Percentiles rank a stretch among this genome's conserved stretches.
phyloP scores from a whole-genome alignment of 169 alveolate species.

The Cryptosporidium ryanae region DNA sequence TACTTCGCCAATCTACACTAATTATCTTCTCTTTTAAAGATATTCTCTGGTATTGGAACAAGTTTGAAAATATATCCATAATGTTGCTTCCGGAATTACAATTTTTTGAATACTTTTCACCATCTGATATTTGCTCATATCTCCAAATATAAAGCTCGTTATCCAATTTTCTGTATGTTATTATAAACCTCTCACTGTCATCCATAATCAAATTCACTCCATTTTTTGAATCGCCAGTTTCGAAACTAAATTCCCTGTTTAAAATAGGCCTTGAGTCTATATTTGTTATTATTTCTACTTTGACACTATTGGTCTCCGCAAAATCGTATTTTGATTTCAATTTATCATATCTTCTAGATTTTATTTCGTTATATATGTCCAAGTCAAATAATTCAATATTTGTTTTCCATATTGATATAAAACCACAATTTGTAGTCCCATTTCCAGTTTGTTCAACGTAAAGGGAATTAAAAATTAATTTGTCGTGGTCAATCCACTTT shows the following conservation, averaged over 20 bases:
- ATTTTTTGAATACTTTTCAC: neutral
- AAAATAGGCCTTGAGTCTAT: slow-evolving; percentile 20
- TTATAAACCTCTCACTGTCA: slow-evolving; percentile 41
- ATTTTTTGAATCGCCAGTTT: neutral
- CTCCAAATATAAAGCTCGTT: slow-evolving; percentile 50
- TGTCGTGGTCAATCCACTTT: slow-evolving; percentile 28
- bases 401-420: slow-evolving; percentile 45
- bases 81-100: neutral
- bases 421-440: neutral
- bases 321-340: neutral
- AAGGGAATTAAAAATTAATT: slow-evolving; percentile 1
- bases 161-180: slow-evolving; percentile 9
- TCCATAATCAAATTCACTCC: slow-evolving; percentile 23
- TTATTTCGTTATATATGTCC: slow-evolving; percentile 50
- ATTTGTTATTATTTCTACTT: slow-evolving; percentile 10
- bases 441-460: neutral
- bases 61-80: slow-evolving; percentile 1
- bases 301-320: neutral
- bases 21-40: slow-evolving; percentile 19
- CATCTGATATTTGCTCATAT: slow-evolving; percentile 17
- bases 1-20: slow-evolving; percentile 23
- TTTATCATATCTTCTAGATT: slow-evolving; percentile 23
- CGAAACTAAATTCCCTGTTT: slow-evolving; percentile 2
- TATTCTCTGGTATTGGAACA: slow-evolving; percentile 45
- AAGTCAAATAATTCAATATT: slow-evolving; percentile 26